Conservation (phyloP, 345 rosid genomes). For the Raphanus raphanistrum region DNA sequence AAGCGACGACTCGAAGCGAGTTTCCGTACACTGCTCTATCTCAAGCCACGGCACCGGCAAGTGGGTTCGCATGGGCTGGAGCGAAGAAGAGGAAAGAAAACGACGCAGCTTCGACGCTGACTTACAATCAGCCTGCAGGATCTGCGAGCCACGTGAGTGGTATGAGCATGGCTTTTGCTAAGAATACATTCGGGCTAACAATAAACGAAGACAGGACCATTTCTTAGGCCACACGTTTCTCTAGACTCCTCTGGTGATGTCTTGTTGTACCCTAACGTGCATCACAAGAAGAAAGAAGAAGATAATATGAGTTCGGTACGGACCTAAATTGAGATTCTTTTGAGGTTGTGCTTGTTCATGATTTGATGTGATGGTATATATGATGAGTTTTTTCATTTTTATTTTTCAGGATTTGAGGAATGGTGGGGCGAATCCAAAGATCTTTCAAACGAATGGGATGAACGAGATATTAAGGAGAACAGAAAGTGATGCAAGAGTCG, state of each 20-base stretch:
- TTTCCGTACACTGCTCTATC: conserved; percentile 40
- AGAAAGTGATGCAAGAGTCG: conserved; percentile 35
- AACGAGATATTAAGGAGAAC: conserved; percentile 39
- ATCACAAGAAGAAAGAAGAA: conserved; percentile 13
- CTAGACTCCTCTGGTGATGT: conserved; percentile 25
- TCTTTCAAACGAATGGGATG: conserved; percentile 39
- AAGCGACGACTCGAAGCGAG: conserved; percentile 41
- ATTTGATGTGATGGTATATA: background rate
- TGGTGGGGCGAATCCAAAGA: conserved; percentile 35
- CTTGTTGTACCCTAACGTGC: conserved; percentile 27
- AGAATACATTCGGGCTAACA: conserved; percentile 39
- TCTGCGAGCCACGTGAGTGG: conserved; percentile 51
- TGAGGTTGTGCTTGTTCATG: background rate
- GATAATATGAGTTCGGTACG: conserved; percentile 7
- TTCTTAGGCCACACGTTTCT: conserved; percentile 40
- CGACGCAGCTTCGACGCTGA: conserved; percentile 48
- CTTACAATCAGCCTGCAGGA: conserved; percentile 44
- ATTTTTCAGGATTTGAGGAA: conserved; percentile 7
- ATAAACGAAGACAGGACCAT: conserved; percentile 36
- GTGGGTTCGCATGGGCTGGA: conserved; percentile 58
- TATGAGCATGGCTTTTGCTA: conserved; percentile 50
- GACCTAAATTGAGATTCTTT: background rate
- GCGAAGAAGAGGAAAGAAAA: conserved; percentile 49
- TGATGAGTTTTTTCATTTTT: background rate
- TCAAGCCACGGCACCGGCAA: conserved; percentile 47